phyloP scores from a whole-genome alignment of 1,139 yeast species.

The Blastobotrys ciferrii region DNA sequence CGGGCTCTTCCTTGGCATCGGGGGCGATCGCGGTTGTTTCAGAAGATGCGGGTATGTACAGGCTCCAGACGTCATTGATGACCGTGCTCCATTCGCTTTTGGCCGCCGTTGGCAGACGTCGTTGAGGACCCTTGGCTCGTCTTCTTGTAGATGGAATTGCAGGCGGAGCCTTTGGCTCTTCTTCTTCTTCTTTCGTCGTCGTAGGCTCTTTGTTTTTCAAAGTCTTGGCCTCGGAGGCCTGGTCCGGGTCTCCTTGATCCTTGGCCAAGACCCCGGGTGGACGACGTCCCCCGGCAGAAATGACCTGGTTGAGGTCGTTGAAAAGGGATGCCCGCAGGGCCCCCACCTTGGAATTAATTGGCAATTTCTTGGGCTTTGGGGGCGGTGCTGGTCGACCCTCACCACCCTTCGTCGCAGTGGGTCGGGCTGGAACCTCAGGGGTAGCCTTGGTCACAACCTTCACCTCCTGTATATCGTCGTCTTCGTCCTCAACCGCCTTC shows the following conservation, averaged over 20 bases:
- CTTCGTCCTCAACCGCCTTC: background rate
- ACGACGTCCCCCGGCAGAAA: conserved; percentile 28
- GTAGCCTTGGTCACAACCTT: background rate
- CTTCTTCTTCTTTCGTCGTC: conserved; percentile 9
- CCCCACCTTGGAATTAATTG: conserved; percentile 31
- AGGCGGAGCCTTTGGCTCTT: conserved; percentile 20
- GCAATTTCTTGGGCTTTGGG: conserved; percentile 27
- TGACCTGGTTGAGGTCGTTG: conserved; percentile 34
- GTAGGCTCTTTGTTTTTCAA: conserved; percentile 12
- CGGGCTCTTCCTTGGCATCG: background rate
- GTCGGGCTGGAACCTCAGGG: background rate
- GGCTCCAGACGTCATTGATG: conserved; percentile 29
- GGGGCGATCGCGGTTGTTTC: background rate
- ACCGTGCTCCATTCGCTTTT: conserved; percentile 29
- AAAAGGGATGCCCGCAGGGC: conserved; percentile 36
- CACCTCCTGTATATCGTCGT: conserved; percentile 6
- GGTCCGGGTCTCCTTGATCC: background rate
- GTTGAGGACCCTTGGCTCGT: conserved; percentile 72
- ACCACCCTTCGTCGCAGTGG: background rate
- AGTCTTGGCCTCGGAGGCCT: background rate
- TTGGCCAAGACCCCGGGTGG: conserved; percentile 1
- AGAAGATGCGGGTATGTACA: conserved; percentile 5
- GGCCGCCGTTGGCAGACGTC: conserved; percentile 62
- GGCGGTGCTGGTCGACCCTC: conserved; percentile 21
- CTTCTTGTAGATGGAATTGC: conserved; percentile 33